Conservation (phyloP, 495 filamentous ascomycete genomes). For the Sabuloglossum arenarium region DNA sequence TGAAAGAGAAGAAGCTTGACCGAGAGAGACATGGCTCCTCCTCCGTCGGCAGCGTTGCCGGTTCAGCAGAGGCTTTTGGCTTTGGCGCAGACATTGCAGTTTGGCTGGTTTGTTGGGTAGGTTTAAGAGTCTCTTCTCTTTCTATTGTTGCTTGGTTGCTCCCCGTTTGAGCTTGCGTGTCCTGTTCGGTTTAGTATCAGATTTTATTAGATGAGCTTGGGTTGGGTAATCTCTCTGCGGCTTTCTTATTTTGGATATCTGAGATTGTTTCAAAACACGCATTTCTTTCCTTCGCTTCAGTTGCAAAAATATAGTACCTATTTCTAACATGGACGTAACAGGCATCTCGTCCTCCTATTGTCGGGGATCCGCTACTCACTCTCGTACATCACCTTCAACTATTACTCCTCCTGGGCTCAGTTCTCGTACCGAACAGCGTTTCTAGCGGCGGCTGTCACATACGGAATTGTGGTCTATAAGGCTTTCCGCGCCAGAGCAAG, state of each 20-base stretch:
- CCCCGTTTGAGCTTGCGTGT: neutral
- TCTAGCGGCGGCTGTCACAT: conserved; percentile 69
- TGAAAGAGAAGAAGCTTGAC: too few relatives aligned
- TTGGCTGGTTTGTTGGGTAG: conserved; percentile 82
- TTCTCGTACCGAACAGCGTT: conserved; percentile 82
- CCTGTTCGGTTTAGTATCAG: neutral
- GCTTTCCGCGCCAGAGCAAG: conserved; percentile 65
- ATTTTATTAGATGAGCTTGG: neutral
- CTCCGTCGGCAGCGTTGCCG: conserved; percentile 47
- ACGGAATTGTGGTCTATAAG: conserved; percentile 99
- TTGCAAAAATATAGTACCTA: neutral
- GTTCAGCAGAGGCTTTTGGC: conserved; percentile 50
- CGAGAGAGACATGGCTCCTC: conserved; percentile 90
- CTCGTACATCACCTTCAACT: conserved; percentile 70
- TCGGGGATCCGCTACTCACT: conserved; percentile 63
- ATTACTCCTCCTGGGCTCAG: conserved; percentile 45
- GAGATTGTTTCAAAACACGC: neutral
- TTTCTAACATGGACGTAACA: conserved; percentile 12
- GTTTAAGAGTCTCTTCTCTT: conserved; percentile 11
- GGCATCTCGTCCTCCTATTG: conserved; percentile 67
- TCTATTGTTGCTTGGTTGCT: neutral
- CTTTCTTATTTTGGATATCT: neutral
- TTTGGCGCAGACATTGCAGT: conserved; percentile 73
- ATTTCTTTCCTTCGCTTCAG: neutral
- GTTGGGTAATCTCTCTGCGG: neutral